phyloP scores from a whole-genome alignment of 1,139 yeast species.

The Sugiyamaella paludigena region DNA sequence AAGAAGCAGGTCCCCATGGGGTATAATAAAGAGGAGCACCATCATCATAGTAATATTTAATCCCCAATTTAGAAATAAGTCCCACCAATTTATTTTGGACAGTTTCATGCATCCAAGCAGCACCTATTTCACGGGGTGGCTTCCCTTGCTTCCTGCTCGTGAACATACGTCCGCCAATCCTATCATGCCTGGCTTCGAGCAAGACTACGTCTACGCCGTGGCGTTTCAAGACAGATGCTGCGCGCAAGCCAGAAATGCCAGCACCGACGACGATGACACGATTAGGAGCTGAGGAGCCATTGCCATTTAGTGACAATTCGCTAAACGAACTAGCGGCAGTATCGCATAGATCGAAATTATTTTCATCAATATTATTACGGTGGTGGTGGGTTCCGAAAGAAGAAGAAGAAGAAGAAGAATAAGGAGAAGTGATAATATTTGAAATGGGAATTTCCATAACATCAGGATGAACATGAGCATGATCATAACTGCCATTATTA shows the following conservation, averaged over 20 bases:
- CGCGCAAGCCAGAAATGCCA: conserved; percentile 73
- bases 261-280: conserved; percentile 64
- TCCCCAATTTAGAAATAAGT: conserved; percentile 45
- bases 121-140: conserved; percentile 43
- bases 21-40: conserved; percentile 37
- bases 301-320: conserved; percentile 12
- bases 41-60: conserved; percentile 49
- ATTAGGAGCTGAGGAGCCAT: conserved; percentile 10
- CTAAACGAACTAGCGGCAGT: conserved; percentile 16
- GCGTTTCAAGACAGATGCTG: conserved; percentile 55
- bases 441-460: conserved; percentile 4
- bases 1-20: conserved; percentile 34
- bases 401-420: conserved; percentile 7
- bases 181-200: conserved; percentile 50
- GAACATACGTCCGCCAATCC: conserved; percentile 57
- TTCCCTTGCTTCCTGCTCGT: conserved; percentile 39
- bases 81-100: conserved; percentile 62
- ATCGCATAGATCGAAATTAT: conserved; percentile 2
- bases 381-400: conserved; percentile 12
- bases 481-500: background rate
- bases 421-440: background rate
- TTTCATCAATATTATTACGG: conserved; percentile 13
- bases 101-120: conserved; percentile 84
- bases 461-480: conserved; percentile 1
- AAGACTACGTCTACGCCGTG: conserved; percentile 45